Percentiles rank a stretch among this genome's conserved stretches.
These are phyloP conservation scores for Bacidia gigantensis DNA, from an alignment of 495 filamentous ascomycete species.

Conservation along the genomic window DNA sequence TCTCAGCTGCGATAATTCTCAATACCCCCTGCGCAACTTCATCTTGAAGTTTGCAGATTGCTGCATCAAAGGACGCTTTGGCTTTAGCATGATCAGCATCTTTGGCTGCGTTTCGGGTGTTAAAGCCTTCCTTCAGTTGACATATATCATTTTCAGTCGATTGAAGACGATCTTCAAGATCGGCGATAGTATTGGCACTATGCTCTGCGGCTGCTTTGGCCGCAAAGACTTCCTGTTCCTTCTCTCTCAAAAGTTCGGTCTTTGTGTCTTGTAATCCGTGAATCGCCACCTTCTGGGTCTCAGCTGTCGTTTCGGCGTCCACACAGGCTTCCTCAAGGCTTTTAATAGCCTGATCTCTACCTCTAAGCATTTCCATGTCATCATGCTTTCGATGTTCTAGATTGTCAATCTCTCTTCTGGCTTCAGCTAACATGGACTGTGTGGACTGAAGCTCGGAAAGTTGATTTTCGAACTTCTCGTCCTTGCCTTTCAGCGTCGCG, in stretches of 20 bases:
- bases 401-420: background rate
- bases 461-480: constrained; percentile 28
- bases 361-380: background rate
- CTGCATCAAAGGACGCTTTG: background rate
- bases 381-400: background rate
- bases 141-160: background rate
- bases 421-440: background rate
- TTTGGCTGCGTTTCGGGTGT: background rate
- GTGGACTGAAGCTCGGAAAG: constrained; percentile 2
- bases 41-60: constrained; percentile 2
- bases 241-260: background rate
- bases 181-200: background rate
- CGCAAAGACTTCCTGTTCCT: background rate
- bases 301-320: background rate
- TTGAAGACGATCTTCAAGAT: constrained; percentile 1
- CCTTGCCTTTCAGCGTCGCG: constrained; percentile 32
- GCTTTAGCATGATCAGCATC: constrained; percentile 2
- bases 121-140: background rate
- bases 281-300: background rate
- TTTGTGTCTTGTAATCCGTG: background rate
- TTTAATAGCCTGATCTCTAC: background rate
- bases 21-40: background rate
- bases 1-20: background rate
- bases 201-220: background rate
- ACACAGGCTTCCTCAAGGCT: background rate